A percentile compares a stretch with the other conserved stretches of the same genome.
Conservation (phyloP, 78 protist species). For the Dictyostelium intermedium region DNA sequence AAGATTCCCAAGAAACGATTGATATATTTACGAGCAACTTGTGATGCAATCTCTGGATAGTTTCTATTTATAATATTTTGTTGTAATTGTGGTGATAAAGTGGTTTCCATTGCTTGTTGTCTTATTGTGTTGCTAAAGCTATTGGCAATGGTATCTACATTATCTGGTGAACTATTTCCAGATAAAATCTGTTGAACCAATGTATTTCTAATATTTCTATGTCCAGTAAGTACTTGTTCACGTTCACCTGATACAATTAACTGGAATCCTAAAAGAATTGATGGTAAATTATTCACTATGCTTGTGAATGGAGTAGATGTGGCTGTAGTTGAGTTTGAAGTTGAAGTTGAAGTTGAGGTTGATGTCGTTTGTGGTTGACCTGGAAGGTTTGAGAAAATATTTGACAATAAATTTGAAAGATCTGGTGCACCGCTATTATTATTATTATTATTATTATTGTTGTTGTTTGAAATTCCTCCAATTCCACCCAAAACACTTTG, state of each 20-base stretch:
- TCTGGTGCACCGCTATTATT: background rate
- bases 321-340: background rate
- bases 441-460: background rate
- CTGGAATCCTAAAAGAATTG: background rate
- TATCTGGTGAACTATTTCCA: conserved; percentile 3
- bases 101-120: background rate
- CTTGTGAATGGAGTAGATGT: background rate
- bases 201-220: conserved; percentile 2
- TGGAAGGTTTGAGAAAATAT: background rate
- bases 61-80: background rate
- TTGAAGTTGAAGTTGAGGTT: background rate
- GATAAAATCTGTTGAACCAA: background rate
- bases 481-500: background rate
- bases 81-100: background rate
- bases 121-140: background rate
- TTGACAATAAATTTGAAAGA: conserved; percentile 2
- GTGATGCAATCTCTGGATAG: background rate
- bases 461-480: background rate
- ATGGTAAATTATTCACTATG: conserved; percentile 4
- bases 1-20: conserved; percentile 4
- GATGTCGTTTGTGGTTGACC: background rate
- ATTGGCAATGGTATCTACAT: background rate
- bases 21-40: background rate
- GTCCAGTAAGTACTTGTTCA: conserved; percentile 4
- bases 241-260: background rate